phyloP scores from a whole-genome alignment of 768 basidiomycete genomes.

The Daedalea quercina region DNA sequence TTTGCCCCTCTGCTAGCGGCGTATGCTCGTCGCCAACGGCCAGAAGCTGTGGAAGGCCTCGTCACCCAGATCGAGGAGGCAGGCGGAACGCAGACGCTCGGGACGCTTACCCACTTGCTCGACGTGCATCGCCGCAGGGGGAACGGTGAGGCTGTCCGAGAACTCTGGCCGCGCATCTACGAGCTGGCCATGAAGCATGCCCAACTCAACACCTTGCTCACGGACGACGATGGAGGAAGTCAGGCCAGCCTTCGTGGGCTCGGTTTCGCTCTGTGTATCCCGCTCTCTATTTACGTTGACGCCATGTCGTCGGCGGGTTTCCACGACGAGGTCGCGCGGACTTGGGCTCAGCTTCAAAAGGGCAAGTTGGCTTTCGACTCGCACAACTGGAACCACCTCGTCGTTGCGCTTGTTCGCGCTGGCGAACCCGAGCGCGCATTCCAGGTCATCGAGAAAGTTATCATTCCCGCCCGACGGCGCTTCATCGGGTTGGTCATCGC shows the following conservation, averaged over 20 bases:
- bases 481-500: slow-evolving; percentile 1
- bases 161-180: slow-evolving; percentile 67
- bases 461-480: slow-evolving; percentile 50
- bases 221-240: slow-evolving; percentile 17
- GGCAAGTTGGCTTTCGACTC: slow-evolving; percentile 76
- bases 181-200: slow-evolving; percentile 44
- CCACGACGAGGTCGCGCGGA: slow-evolving; percentile 51
- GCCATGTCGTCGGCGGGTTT: slow-evolving; percentile 57
- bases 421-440: slow-evolving; percentile 82
- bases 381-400: slow-evolving; percentile 89
- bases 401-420: slow-evolving; percentile 67
- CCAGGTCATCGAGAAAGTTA: slow-evolving; percentile 70
- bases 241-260: slow-evolving; percentile 21
- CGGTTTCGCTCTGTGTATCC: slow-evolving; percentile 61
- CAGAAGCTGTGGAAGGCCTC: slow-evolving; percentile 50
- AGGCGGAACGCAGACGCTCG: slow-evolving; percentile 53
- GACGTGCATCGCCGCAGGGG: slow-evolving; percentile 60
- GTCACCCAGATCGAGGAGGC: slow-evolving; percentile 45
- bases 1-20: slow-evolving; percentile 55
- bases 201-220: slow-evolving; percentile 27
- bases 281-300: slow-evolving; percentile 80
- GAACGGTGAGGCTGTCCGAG: slow-evolving; percentile 46
- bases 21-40: slow-evolving; percentile 36
- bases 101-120: slow-evolving; percentile 57
- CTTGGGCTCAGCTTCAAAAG: slow-evolving; percentile 60